A percentile compares a stretch with the other conserved stretches of the same genome.
phyloP scores from a whole-genome alignment of 306 rosid genomes.

The Lotus japonicus region DNA sequence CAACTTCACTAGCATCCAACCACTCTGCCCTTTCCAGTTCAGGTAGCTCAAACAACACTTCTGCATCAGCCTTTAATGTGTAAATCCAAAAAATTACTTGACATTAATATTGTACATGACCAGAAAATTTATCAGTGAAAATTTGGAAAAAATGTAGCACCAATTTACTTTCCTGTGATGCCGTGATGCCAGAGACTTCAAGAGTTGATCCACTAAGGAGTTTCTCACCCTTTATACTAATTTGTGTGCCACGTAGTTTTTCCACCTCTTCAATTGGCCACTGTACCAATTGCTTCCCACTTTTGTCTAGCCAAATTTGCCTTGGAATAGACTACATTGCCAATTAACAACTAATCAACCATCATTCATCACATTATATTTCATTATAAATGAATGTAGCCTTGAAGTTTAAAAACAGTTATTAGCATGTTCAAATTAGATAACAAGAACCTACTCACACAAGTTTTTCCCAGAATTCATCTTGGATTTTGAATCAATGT shows the following conservation, averaged over 20 bases:
- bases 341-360: too few species aligned
- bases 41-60: slow-evolving; percentile 40
- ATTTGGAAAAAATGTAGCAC: not conserved
- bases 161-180: slow-evolving; percentile 47
- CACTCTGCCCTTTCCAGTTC: slow-evolving; percentile 35
- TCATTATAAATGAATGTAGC: too few species aligned
- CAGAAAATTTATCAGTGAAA: not conserved
- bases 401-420: too few species aligned
- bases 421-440: too few species aligned
- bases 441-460: too few species aligned
- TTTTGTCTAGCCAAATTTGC: slow-evolving; percentile 41
- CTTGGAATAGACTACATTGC: slow-evolving; percentile 44
- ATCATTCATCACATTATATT: too few species aligned
- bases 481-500: too few species aligned
- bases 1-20: slow-evolving; percentile 29
- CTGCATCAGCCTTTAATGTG: slow-evolving; percentile 44
- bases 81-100: not conserved
- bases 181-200: slow-evolving; percentile 47
- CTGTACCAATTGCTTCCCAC: slow-evolving; percentile 43
- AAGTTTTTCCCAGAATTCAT: too few species aligned
- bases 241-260: slow-evolving; percentile 29
- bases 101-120: not conserved
- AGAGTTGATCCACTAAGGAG: slow-evolving; percentile 31
- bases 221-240: slow-evolving; percentile 20
- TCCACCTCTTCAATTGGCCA: slow-evolving; percentile 59